phyloP scores from a whole-genome alignment of 371 early-diverging fungal genomes.

The Mucor ambiguus region DNA sequence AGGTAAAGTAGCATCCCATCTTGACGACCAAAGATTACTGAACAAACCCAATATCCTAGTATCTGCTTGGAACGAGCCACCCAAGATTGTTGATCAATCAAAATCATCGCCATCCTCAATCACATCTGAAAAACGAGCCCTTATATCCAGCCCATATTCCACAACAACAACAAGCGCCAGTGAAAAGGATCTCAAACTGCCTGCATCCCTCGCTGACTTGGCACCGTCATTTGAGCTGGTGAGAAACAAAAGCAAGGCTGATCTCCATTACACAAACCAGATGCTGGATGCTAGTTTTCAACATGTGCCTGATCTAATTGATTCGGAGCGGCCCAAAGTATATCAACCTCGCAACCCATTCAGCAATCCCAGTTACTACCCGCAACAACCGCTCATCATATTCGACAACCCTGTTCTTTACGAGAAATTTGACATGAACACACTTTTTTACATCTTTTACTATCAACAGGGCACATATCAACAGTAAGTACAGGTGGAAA shows the following conservation, averaged over 20 bases:
- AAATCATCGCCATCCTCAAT: conserved; percentile 1
- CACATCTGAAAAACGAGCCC: conserved; percentile 6
- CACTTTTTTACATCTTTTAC: conserved; percentile 99
- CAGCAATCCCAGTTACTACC: conserved; percentile 88
- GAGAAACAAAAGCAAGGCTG: conserved; percentile 46
- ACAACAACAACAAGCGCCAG: conserved; percentile 16
- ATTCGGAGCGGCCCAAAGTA: conserved; percentile 70
- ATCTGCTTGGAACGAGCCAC: conserved; percentile 32
- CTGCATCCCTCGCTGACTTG: conserved; percentile 77
- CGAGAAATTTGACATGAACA: conserved; percentile 95
- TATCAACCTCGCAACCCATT: conserved; percentile 80
- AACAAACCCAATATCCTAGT: not conserved
- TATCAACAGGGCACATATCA: conserved; percentile 96
- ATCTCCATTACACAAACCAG: conserved; percentile 50
- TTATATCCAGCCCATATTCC: conserved; percentile 9
- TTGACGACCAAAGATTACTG: conserved; percentile 11
- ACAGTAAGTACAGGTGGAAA: conserved; percentile 70
- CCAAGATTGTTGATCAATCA: conserved; percentile 27
- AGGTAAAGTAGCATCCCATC: conserved; percentile 10
- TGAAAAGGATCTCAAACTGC: conserved; percentile 53
- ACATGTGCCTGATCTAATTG: conserved; percentile 74
- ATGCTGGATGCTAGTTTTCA: conserved; percentile 82
- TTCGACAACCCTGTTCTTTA: conserved; percentile 85
- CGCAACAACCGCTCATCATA: conserved; percentile 80
- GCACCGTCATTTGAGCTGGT: conserved; percentile 77